Evolutionary conservation across 1,139 yeast species (phyloP).

Genomic region (Insectozyma bohioensis): DNA sequence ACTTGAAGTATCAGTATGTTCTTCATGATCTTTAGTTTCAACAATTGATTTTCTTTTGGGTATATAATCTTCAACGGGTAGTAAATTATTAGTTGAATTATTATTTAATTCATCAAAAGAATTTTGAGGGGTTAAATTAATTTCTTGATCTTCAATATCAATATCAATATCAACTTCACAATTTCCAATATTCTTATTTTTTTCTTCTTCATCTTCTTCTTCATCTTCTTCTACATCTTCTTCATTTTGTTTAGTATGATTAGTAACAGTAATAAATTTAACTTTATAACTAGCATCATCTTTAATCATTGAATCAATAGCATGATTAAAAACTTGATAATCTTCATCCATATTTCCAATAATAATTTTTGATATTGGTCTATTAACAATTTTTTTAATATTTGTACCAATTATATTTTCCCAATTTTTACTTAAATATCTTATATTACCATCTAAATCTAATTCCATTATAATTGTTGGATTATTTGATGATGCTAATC

Average conservation of each 20-base stretch:
- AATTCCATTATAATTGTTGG: conserved; percentile 87
- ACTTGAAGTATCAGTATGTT: conserved; percentile 16
- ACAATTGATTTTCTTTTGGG: too few relatives aligned
- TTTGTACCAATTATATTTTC: conserved; percentile 69
- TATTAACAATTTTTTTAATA: conserved; percentile 51
- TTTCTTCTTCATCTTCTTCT: too few relatives aligned
- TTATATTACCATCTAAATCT: conserved; percentile 75
- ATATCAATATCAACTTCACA: conserved; percentile 11
- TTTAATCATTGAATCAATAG: conserved; percentile 65
- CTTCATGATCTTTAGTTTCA: conserved; percentile 6
- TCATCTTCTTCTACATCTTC: too few relatives aligned
- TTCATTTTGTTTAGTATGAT: conserved; percentile 23
- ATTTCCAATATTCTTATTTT: conserved; percentile 5
- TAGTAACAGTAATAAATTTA: conserved; percentile 62
- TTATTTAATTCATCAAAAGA: conserved; percentile 15
- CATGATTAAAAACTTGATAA: conserved; percentile 64
- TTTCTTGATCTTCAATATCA: conserved; percentile 8
- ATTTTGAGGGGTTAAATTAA: conserved; percentile 31
- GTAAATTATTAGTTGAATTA: too few relatives aligned
- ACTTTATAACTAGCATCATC: conserved; percentile 81
- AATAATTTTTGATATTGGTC: conserved; percentile 64
- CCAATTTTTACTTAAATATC: conserved; percentile 77
- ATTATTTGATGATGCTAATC: conserved; percentile 61
- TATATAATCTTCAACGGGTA: conserved; percentile 11
- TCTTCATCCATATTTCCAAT: conserved; percentile 66